Base-by-base conservation (phyloP, 768 basidiomycete genomes). In the Lactifluus subvellereus region DNA sequence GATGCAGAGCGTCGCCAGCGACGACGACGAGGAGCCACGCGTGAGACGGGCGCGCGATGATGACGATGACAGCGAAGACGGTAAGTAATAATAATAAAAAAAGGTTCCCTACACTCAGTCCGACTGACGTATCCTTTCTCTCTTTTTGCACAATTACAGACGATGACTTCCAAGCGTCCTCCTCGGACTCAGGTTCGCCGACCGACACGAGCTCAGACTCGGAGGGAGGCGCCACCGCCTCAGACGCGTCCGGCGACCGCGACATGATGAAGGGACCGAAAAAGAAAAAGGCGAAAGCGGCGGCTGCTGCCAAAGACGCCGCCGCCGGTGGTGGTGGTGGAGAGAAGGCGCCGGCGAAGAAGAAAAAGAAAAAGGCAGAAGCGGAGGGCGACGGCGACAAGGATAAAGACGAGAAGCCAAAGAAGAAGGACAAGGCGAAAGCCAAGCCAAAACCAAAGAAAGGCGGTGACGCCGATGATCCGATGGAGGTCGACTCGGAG, bases 111-210 rank as follows among this genome's bases (percentile, higher is more conserved):
- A 22, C 2, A 37, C 37, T 8, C 37, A 37, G 11, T 11, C 11
- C 51, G 49, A 67, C 18, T 72, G 43, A 59, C 30, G 1, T 30
- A 1, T 16, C 3, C 7, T 33, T 13, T 22, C n/a, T n/a, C 22
- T 50, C 3, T 11, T 47, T 47, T 10, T 22, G 20, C 3, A 27
- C 22, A 10, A 16, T 37, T 37, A 13, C 56, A 89, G 96, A 89
- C 67, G 88, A 95, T 74, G 94, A 97, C 75, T 98, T 98, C 83
- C 76, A 86, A 64, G 94, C 87, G 8, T 92, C 89, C 7, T 87
- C 78, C 2, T 90, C 89, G 0, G 94, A 97, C 69, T 80, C 78
- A 50, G 94, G 95, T n/a, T 97, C 95, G 4, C 91, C 95, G 0
- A 87, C 84, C 43, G 88, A 83, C 16, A 80, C 77, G 40, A 91